Conservation (phyloP, 345 rosid genomes). For the Atalantia buxifolia region DNA sequence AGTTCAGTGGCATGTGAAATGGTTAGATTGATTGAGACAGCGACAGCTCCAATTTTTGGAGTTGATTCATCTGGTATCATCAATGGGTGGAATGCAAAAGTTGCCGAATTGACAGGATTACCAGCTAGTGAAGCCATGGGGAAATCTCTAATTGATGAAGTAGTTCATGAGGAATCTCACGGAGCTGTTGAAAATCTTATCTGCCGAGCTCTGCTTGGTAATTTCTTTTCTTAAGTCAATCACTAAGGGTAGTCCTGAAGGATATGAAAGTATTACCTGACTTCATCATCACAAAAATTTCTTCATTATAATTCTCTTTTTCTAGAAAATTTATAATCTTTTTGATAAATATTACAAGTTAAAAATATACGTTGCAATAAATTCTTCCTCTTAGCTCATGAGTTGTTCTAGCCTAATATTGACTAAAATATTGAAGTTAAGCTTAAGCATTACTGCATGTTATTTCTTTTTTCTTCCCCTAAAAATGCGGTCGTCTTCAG, state of each 20-base stretch:
- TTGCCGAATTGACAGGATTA: constrained; percentile 71
- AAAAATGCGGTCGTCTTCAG: background rate
- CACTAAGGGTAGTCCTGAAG: background rate
- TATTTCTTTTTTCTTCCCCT: background rate
- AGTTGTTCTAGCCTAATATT: background rate
- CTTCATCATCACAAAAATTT: background rate
- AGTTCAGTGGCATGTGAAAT: constrained; percentile 76
- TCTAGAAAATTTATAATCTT: background rate
- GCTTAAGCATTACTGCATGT: background rate
- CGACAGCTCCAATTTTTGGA: constrained; percentile 82
- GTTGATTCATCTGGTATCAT: constrained; percentile 68
- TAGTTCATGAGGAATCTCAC: constrained; percentile 63
- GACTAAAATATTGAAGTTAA: background rate
- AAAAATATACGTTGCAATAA: background rate
- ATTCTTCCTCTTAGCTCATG: background rate
- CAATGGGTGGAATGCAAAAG: constrained; percentile 84
- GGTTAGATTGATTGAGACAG: constrained; percentile 85
- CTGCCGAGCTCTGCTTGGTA: constrained; percentile 68
- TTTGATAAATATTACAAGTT: background rate
- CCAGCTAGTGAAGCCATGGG: constrained; percentile 63
- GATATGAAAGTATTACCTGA: background rate
- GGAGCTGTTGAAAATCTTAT: constrained; percentile 43
- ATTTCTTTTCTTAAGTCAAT: constrained; percentile 3
- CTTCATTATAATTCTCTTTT: background rate
- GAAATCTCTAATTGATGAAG: constrained; percentile 57